Evolutionary conservation across 1,284 basidiomycete genomes (phyloP), one percentile per base, ranked within the genome.

Genomic region (Psilocybe mexicana): DNA sequence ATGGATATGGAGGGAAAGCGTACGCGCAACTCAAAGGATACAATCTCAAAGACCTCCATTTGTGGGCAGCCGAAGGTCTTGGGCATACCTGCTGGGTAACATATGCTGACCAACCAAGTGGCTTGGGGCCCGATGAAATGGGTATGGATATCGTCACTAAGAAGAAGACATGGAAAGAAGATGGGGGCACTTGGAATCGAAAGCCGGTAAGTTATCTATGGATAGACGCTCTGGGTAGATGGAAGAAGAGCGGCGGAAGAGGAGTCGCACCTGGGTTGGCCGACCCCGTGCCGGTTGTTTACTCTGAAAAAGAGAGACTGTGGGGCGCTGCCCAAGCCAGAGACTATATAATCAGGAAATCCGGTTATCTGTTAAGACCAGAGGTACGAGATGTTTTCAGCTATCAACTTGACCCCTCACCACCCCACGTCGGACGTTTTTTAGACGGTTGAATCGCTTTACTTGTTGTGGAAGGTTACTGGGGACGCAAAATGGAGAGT

Each of bases 401-500:
- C 18, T 50, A 25, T 10, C 35, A 47, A 48, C 23, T 4, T 5
- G 42, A 45, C 26, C 30, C 38, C 24, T 10, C 6, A 42, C 4
- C 8, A 36, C 10, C 18, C 28, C 38, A 26, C 35, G 59, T 40
- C 33, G 57, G 54, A 28, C 28, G 57, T 49, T 57, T 55, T 33
- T 18, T 18, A 92, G 87, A 80, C 89, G 2, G 70, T 91, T 3
- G 90, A 92, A 66, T 85, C 82, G 38, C 77, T 91, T 56, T 90
- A 87, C 67, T 67, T 90, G 18, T 67, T 91, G 45, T 92, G 87
- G 86, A 77, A 82, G 38, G 81, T 82, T 14, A 91, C 89, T 1
- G 83, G 86, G 0, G 81, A 88, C 61, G 70, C 69, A 46, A 78
- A 78, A 52, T 92, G 90, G 89, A 76, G 89, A 54, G 80, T 87